These are phyloP conservation scores for Hawksworthiomyces lignivorus DNA, from an alignment of 2,329 filamentous ascomycete species.

Conservation along the genomic window DNA sequence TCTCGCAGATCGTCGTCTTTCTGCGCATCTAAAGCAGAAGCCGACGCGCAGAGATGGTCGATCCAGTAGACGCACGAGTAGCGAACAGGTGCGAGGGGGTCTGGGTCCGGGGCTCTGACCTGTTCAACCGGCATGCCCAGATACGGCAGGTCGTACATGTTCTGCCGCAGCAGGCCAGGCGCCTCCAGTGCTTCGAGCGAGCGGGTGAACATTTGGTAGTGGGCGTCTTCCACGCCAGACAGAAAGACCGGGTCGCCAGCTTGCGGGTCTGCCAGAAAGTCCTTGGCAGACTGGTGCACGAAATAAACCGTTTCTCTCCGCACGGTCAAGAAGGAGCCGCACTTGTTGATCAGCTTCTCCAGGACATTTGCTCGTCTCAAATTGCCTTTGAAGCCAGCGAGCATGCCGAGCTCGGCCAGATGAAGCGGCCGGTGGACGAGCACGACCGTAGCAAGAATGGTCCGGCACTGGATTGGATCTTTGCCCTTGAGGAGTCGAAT, in stretches of 20 bases:
- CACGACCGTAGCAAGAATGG: constrained; percentile 25
- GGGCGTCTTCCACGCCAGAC: constrained; percentile 16
- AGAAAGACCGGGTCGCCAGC: constrained; percentile 23
- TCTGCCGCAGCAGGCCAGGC: constrained; percentile 19
- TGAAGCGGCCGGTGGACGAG: constrained; percentile 29
- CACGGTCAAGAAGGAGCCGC: constrained; percentile 33
- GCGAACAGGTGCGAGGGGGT: constrained; percentile 20
- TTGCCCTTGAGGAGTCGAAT: constrained; percentile 22
- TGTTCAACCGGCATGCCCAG: constrained; percentile 18
- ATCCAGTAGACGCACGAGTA: constrained; percentile 30
- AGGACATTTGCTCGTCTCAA: constrained; percentile 14
- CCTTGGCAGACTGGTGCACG: constrained; percentile 37
- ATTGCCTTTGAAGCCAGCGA: constrained; percentile 14
- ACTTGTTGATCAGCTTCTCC: constrained; percentile 23
- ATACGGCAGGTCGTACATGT: constrained; percentile 27
- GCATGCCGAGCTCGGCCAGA: constrained; percentile 24
- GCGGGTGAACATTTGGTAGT: constrained; percentile 24
- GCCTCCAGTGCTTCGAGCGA: constrained; percentile 29
- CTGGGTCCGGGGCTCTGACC: constrained; percentile 15
- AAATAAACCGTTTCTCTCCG: constrained; percentile 23
- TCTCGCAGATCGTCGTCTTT: constrained; percentile 16
- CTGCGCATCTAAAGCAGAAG: neutral
- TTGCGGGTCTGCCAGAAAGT: constrained; percentile 25
- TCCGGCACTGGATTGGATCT: constrained; percentile 24
- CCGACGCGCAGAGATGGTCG: constrained; percentile 20